Base-by-base conservation (phyloP, 2,329 filamentous ascomycete species). In the Alternaria postmessia region DNA sequence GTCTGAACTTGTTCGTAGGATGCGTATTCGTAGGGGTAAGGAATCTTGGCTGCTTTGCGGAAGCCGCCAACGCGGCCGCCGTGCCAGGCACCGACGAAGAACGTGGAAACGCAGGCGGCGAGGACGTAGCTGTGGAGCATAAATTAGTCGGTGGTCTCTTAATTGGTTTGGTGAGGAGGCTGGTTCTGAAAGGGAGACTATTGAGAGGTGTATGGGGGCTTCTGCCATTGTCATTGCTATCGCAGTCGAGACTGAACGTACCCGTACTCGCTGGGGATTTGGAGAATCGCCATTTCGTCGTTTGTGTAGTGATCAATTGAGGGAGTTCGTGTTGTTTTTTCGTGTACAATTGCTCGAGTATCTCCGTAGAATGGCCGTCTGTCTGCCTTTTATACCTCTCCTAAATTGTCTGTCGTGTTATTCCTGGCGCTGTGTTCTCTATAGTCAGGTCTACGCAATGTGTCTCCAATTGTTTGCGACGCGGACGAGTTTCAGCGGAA, bases 11-110 rank as follows among this genome's bases (percentile, higher is more conserved):
- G 83, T 61, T 85, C 82, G 49, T 80, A 75, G 22, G 84, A 84
- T 30, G 87, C 87, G 77, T 87, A 88, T 72, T 80, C 77, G 77
- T 86, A 84, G 14, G 87, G 87, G 75, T 88, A 88, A 16, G 80
- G 79, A 61, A 88, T 78, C 42, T 82, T 80, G 62, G 86, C 85
- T 4, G 75, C 68, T 66, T 82, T 84, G 77, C 87, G 85, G 74
- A 81, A 78, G 22, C 42, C 22, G 46, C 71, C 72, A 30, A 84
- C 81, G 70, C 84, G 79, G 16, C 24, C 54, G 65, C 82, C 83
- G 70, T 88, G 87, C 76, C 82, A 82, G 68, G 79, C 79, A 58
- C 78, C 77, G 42, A 89, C 79, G 70, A 88, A 69, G 72, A 87
- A 85, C 61, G 82, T 84, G 58, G 82, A 82, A 62, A 86, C 81